These are phyloP conservation scores for Penicillium ochrochloron DNA, from an alignment of 495 filamentous ascomycete species.

Conservation along the genomic window DNA sequence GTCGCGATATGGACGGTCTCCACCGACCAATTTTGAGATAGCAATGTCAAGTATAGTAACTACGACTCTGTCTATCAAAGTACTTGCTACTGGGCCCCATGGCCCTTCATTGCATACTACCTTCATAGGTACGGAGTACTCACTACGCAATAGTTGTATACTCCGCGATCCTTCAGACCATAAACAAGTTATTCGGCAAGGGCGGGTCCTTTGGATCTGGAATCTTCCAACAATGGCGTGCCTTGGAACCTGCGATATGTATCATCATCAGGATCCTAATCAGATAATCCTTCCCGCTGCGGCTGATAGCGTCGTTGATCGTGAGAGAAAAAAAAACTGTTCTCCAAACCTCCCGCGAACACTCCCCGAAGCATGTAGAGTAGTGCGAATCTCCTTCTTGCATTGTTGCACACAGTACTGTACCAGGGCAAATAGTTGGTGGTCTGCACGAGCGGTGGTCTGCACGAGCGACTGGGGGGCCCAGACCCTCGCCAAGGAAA, in stretches of 20 bases:
- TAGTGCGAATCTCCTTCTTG: background rate
- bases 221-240: conserved; percentile 1
- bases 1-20: background rate
- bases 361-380: background rate
- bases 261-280: background rate
- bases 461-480: conserved; percentile 15
- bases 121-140: background rate
- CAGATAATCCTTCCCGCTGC: conserved; percentile 13
- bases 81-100: background rate
- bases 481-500: conserved; percentile 25
- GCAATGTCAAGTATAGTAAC: background rate
- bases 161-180: background rate
- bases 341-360: conserved; percentile 21
- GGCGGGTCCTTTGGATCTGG: background rate
- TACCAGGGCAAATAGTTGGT: conserved; percentile 6
- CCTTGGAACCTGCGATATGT: background rate
- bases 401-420: conserved; percentile 8
- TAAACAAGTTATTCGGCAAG: conserved; percentile 9
- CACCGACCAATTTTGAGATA: background rate
- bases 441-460: conserved; percentile 5
- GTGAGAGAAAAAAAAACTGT: background rate
- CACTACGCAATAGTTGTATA: background rate
- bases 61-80: background rate
- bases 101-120: background rate
- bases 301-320: conserved; percentile 16